These are phyloP conservation scores for Fusarium vanettenii DNA, from an alignment of 2,329 filamentous ascomycete genomes.

Conservation along the genomic window DNA sequence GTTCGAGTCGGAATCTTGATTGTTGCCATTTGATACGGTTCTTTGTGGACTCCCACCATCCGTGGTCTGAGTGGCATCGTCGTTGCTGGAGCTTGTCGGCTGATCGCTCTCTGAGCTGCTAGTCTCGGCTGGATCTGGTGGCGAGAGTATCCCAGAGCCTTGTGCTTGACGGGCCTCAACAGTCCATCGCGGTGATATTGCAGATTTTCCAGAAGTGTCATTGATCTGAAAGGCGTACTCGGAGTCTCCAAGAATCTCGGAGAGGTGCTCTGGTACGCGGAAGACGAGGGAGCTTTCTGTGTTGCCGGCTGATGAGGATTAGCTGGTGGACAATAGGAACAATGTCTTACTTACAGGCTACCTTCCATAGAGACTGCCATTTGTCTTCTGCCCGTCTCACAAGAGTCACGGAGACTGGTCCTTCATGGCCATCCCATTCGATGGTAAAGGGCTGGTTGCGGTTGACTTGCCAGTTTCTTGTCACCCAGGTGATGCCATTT, in stretches of 20 bases:
- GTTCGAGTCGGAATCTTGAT: neutral
- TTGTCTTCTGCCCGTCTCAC: neutral
- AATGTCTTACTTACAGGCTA: neutral
- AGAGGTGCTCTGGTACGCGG: neutral
- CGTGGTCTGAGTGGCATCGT: neutral
- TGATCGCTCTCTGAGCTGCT: neutral
- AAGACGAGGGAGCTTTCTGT: neutral
- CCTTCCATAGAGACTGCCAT: neutral
- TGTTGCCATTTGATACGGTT: neutral
- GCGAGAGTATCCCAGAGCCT: neutral
- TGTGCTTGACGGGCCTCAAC: neutral
- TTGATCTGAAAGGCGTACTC: conserved; percentile 4
- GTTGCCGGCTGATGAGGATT: neutral
- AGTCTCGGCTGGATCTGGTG: neutral
- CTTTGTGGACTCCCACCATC: neutral
- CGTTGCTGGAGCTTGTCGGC: neutral
- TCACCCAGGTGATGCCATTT: conserved; percentile 1
- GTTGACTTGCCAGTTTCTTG: neutral
- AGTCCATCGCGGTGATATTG: neutral
- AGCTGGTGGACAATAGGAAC: fast-evolving
- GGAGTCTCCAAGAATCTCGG: neutral
- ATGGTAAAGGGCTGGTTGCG: neutral
- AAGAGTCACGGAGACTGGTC: neutral
- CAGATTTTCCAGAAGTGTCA: neutral
- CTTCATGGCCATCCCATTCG: neutral